These are phyloP conservation scores for Vigna trinervia DNA, from an alignment of 306 rosid genomes.

Conservation along the genomic window DNA sequence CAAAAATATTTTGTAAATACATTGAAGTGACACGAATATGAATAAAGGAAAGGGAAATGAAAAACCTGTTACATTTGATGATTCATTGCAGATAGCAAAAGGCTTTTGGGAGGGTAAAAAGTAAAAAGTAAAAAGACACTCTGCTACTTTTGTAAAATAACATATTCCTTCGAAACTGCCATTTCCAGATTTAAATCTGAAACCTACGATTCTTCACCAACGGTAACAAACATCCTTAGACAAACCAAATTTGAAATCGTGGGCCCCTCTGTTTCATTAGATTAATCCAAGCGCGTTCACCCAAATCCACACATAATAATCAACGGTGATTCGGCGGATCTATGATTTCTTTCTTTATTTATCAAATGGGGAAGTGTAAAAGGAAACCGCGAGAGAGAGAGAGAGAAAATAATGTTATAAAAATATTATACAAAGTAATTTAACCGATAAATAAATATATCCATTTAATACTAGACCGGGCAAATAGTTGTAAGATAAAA, in stretches of 20 bases:
- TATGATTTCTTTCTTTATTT: slow-evolving; percentile 9
- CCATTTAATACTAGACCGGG: not conserved
- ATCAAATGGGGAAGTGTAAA: not conserved
- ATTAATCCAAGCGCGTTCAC: slow-evolving; percentile 30
- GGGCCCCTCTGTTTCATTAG: slow-evolving; percentile 43
- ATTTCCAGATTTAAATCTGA: slow-evolving; percentile 47
- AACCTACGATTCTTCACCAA: slow-evolving; percentile 37
- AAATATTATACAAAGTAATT: not conserved
- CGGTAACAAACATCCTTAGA: slow-evolving; percentile 49
- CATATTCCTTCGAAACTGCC: slow-evolving; percentile 30
- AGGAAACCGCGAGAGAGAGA: not conserved
- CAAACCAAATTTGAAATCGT: slow-evolving; percentile 42
- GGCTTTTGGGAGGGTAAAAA: slow-evolving; percentile 31
- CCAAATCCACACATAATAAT: slow-evolving; percentile 25
- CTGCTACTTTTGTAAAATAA: not conserved
- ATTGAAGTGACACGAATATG: not conserved
- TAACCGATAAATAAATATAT: not conserved
- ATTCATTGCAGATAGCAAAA: not conserved
- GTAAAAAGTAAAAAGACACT: slow-evolving; percentile 9
- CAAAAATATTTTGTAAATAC: not conserved
- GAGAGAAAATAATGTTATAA: not conserved
- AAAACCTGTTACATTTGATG: not conserved
- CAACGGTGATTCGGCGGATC: slow-evolving; percentile 38
- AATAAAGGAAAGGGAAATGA: not conserved
- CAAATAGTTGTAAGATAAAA: no score